Conservation (phyloP, 1,139 yeast species). For the Debaryomyces sp. region DNA sequence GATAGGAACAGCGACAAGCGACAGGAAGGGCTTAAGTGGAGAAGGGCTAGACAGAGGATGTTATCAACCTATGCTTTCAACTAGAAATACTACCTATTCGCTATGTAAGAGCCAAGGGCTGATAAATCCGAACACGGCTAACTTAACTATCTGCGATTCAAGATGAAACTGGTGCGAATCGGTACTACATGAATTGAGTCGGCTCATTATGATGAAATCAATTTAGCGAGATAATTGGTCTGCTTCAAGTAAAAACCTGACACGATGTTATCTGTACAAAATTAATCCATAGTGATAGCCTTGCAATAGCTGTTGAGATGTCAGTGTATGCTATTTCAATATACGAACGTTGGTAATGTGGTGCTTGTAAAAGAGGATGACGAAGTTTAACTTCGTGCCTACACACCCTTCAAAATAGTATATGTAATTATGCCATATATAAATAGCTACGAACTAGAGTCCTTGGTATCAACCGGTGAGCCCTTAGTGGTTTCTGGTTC, state of each 20-base stretch:
- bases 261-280: background rate
- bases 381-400: background rate
- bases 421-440: background rate
- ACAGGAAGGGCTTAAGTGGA: background rate
- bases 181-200: too few species aligned
- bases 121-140: background rate
- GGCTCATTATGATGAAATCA: background rate
- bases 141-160: background rate
- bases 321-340: background rate
- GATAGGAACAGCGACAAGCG: background rate
- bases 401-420: background rate
- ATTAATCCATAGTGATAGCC: background rate
- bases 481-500: background rate
- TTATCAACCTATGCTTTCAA: background rate
- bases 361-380: background rate
- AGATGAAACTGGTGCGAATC: background rate
- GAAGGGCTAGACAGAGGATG: background rate
- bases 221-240: background rate
- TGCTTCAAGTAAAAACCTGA: background rate
- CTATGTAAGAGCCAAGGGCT: background rate
- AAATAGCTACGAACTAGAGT: background rate
- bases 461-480: conserved; percentile 3
- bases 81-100: background rate
- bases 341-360: background rate
- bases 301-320: background rate